Conservation (phyloP, 805 yeast species). For the Ogataea siamensis region DNA sequence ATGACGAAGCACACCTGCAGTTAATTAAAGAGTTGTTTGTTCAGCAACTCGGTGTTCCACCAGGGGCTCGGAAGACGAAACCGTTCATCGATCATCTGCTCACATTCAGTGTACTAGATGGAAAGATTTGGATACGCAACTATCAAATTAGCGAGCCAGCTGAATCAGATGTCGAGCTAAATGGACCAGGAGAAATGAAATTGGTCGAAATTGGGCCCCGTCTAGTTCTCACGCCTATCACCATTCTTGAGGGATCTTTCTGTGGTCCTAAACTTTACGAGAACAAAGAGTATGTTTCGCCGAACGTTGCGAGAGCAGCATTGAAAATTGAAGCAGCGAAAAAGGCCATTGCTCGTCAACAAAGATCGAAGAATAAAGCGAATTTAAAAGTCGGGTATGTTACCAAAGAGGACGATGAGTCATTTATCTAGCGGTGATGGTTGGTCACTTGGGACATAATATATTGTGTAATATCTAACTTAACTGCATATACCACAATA, state of each 20-base stretch:
- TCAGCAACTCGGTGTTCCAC: conserved; percentile 94
- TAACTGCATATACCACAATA: too few species aligned
- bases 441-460: too few species aligned
- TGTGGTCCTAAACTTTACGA: conserved; percentile 98
- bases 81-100: conserved; percentile 95
- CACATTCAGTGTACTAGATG: conserved; percentile 89
- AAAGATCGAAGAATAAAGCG: conserved; percentile 48
- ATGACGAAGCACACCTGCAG: conserved; percentile 60
- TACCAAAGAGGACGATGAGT: too few species aligned
- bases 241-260: conserved; percentile 92
- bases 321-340: conserved; percentile 73
- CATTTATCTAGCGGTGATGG: too few species aligned
- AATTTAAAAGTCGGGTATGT: not conserved
- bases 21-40: conserved; percentile 80
- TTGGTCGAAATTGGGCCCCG: conserved; percentile 96
- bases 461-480: too few species aligned
- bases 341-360: conserved; percentile 74
- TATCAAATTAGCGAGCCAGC: conserved; percentile 74
- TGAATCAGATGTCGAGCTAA: conserved; percentile 23
- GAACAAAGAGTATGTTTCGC: conserved; percentile 94
- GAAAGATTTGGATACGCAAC: conserved; percentile 93
- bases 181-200: conserved; percentile 56
- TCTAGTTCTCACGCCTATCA: conserved; percentile 86
- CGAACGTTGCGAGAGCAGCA: conserved; percentile 93
- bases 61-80: conserved; percentile 84